These are phyloP conservation scores for Russula dissimulans DNA, from an alignment of 768 basidiomycete genomes.

Conservation along the genomic window DNA sequence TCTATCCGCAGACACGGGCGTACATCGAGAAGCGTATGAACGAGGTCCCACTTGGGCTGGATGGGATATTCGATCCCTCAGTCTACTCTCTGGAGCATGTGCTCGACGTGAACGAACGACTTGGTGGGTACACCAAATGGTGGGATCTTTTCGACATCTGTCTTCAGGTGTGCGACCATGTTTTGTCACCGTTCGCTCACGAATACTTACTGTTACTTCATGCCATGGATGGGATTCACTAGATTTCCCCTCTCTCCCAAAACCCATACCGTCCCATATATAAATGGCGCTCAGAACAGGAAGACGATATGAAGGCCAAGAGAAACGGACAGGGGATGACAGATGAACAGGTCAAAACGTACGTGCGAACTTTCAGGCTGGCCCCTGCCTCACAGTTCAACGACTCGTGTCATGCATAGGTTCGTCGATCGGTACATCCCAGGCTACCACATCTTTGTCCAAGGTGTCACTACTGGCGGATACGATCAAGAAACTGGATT, in stretches of 20 bases:
- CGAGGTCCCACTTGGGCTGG: conserved; percentile 26
- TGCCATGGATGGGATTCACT: background rate
- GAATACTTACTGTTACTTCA: background rate
- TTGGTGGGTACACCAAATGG: conserved; percentile 52
- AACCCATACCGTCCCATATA: conserved; percentile 53
- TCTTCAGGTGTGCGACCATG: conserved; percentile 50
- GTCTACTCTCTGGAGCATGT: conserved; percentile 45
- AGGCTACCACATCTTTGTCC: conserved; percentile 80
- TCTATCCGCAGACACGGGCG: conserved; percentile 47
- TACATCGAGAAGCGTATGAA: conserved; percentile 50
- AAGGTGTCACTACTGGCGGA: conserved; percentile 38
- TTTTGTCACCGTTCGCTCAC: background rate
- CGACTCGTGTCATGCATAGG: conserved; percentile 28
- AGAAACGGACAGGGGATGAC: conserved; percentile 89
- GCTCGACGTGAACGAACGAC: conserved; percentile 48
- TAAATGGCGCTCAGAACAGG: conserved; percentile 84
- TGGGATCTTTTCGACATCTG: conserved; percentile 69
- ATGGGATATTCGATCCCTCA: conserved; percentile 28
- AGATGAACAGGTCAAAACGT: conserved; percentile 63
- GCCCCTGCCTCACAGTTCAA: background rate
- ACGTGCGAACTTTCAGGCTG: background rate
- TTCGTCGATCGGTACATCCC: conserved; percentile 94
- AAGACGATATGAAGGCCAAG: conserved; percentile 74
- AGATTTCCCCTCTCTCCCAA: conserved; percentile 33
- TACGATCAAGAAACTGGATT: conserved; percentile 15